Conservation (phyloP, 345 rosid species). For the Dipteronia dyeriana region DNA sequence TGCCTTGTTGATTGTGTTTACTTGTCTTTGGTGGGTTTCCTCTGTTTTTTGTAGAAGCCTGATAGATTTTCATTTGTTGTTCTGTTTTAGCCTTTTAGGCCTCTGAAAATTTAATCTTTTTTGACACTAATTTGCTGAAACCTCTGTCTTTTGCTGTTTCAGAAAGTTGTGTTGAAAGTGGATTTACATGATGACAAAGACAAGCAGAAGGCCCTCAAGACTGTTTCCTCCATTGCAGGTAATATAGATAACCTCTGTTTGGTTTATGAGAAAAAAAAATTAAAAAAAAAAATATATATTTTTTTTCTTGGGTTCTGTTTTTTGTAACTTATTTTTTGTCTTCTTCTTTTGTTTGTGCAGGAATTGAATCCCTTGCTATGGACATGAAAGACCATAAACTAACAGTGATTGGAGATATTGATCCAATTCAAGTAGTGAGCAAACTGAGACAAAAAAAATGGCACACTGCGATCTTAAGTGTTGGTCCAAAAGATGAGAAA, state of each 20-base stretch:
- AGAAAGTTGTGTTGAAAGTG: slow-evolving; percentile 70
- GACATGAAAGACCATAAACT: slow-evolving; percentile 56
- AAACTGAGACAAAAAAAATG: slow-evolving; percentile 48
- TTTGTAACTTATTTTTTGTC: background rate
- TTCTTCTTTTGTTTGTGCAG: slow-evolving; percentile 22
- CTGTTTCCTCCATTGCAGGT: slow-evolving; percentile 58
- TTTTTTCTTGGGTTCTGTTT: background rate
- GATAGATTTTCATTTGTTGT: no score
- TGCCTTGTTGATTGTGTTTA: background rate
- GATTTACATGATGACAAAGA: slow-evolving; percentile 48
- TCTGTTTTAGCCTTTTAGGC: background rate
- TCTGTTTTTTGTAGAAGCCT: background rate
- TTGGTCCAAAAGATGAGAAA: slow-evolving; percentile 39
- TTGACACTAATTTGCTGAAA: background rate
- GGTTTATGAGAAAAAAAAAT: background rate
- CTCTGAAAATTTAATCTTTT: background rate
- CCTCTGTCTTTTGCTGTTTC: slow-evolving; percentile 16
- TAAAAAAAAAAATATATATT: no score
- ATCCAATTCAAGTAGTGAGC: slow-evolving; percentile 37
- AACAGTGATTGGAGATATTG: slow-evolving; percentile 59
- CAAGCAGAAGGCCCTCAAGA: slow-evolving; percentile 52
- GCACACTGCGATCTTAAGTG: slow-evolving; percentile 39
- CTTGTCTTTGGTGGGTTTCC: background rate
- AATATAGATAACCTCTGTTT: background rate
- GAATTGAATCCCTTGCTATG: slow-evolving; percentile 53